Evolutionary conservation across 2,329 filamentous ascomycete species (phyloP).

Genomic region (Gaeumannomyces sp.): DNA sequence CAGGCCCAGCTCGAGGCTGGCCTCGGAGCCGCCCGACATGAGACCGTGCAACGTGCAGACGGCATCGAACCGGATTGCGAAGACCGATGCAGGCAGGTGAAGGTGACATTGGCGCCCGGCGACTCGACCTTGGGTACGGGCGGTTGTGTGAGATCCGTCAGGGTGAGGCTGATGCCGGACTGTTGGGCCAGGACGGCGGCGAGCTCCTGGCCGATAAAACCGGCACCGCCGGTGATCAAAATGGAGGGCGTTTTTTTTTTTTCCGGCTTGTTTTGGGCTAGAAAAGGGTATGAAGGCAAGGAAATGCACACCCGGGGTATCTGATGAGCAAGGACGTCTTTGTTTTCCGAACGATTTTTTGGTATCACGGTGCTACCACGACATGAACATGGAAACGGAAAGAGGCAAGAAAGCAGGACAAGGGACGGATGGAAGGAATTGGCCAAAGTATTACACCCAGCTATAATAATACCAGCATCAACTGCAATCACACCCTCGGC

Average conservation of each 20-base stretch:
- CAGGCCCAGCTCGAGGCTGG: conserved; percentile 41
- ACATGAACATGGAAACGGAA: neutral
- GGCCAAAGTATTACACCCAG: neutral
- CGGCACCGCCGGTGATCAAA: conserved; percentile 47
- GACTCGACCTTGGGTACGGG: conserved; percentile 29
- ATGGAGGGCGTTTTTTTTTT: conserved; percentile 19
- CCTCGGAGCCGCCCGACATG: conserved; percentile 50
- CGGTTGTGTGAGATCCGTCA: conserved; percentile 42
- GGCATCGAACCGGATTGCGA: conserved; percentile 31
- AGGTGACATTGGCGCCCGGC: conserved; percentile 33
- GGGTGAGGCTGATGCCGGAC: conserved; percentile 32
- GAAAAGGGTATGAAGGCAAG: neutral
- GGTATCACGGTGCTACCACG: neutral
- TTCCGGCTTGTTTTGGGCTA: neutral
- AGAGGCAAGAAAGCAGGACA: neutral
- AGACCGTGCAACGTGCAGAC: conserved; percentile 49
- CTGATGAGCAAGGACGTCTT: conserved; percentile 8
- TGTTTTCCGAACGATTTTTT: neutral
- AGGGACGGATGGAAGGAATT: neutral
- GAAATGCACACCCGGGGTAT: neutral
- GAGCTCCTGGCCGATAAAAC: conserved; percentile 49
- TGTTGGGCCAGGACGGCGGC: conserved; percentile 43
- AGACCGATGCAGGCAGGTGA: conserved; percentile 30
- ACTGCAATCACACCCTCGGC: neutral
- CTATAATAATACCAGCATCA: neutral